Percentiles rank a stretch among this genome's conserved stretches.
Evolutionary conservation across 768 basidiomycete genomes (phyloP).

Genomic region (Boletus huronensis): DNA sequence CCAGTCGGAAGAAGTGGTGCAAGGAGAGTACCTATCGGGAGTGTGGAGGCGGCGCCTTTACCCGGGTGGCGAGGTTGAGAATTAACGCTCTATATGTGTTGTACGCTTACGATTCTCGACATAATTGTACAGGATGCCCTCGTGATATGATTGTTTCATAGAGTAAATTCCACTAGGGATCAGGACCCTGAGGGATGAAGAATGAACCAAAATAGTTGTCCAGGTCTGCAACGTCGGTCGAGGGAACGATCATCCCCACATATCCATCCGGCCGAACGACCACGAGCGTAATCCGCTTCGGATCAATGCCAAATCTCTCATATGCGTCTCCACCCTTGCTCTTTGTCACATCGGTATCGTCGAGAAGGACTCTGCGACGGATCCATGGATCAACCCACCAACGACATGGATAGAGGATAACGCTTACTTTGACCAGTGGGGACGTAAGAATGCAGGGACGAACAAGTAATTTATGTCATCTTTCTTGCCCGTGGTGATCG

Average conservation of each 20-base stretch:
- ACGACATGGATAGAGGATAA: not conserved
- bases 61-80: conserved; percentile 52
- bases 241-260: conserved; percentile 35
- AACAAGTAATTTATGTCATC: conserved; percentile 31
- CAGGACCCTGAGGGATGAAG: conserved; percentile 23
- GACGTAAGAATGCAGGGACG: conserved; percentile 34
- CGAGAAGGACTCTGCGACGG: conserved; percentile 32
- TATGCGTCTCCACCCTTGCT: conserved; percentile 34
- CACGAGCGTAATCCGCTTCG: conserved; percentile 30
- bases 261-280: conserved; percentile 42
- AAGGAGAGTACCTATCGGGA: conserved; percentile 64
- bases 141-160: not conserved
- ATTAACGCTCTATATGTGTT: conserved; percentile 6
- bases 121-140: conserved; percentile 27
- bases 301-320: conserved; percentile 33
- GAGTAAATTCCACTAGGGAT: not conserved
- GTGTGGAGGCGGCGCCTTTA: conserved; percentile 54
- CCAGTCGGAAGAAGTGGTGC: conserved; percentile 46
- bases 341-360: conserved; percentile 34
- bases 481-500: conserved; percentile 31
- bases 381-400: not conserved
- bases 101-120: conserved; percentile 11
- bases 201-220: conserved; percentile 50
- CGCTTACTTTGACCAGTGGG: conserved; percentile 44
- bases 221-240: conserved; percentile 32